Evolutionary conservation across 2,329 filamentous ascomycete species (phyloP).

Genomic region (Neonectria neomacrospora): DNA sequence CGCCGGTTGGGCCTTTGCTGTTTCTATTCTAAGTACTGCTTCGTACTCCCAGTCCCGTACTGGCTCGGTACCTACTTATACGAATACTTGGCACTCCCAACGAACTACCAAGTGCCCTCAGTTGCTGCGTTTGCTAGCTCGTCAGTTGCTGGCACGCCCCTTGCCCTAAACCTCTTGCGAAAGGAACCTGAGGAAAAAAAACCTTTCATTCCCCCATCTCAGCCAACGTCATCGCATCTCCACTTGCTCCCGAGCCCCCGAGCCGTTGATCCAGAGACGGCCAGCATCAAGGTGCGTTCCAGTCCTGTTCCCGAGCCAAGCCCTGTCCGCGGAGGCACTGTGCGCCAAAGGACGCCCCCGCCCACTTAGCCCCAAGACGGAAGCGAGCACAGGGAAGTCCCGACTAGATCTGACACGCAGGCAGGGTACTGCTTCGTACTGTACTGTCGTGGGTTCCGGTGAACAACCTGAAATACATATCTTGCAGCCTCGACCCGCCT

Average conservation of each 20-base stretch:
- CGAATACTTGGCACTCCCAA: background rate
- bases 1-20: constrained; percentile 4
- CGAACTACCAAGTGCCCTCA: constrained; percentile 5
- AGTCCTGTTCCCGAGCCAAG: constrained; percentile 23
- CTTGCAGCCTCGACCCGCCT: constrained; percentile 25
- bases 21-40: constrained; percentile 14
- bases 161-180: constrained; percentile 14
- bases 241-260: constrained; percentile 45
- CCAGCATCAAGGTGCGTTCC: constrained; percentile 8
- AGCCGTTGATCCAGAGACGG: constrained; percentile 42
- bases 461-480: constrained; percentile 28
- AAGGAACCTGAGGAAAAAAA: constrained; percentile 13
- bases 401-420: constrained; percentile 47
- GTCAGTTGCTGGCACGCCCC: constrained; percentile 12
- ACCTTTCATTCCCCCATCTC: constrained; percentile 17
- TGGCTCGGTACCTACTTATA: background rate
- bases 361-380: constrained; percentile 22
- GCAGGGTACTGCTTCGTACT: constrained; percentile 26
- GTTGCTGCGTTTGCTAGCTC: constrained; percentile 8
- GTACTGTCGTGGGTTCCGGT: too few species aligned
- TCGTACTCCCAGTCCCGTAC: background rate
- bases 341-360: constrained; percentile 25
- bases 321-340: constrained; percentile 28
- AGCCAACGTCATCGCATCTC: constrained; percentile 46
- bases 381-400: constrained; percentile 40